Base-by-base conservation (phyloP, 257 asterid species). In the Lithospermum erythrorhizon region DNA sequence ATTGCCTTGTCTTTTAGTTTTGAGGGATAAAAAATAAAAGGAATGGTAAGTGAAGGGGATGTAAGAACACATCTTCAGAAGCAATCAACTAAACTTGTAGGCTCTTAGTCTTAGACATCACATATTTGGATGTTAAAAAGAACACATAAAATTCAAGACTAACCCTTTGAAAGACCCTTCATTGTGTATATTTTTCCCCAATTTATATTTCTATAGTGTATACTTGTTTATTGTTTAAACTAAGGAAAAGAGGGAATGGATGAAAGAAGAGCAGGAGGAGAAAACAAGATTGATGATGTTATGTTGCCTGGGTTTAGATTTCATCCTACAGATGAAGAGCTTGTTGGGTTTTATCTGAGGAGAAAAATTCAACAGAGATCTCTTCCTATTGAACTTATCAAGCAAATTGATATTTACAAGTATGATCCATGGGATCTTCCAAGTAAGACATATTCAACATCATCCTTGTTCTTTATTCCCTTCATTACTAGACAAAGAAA, bases 351-450 rank as follows among this genome's bases (percentile, higher is more conserved):
- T 62, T 85, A 88, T 48, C 85, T 88, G 0, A 85, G 68, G 73
- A 76, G 82, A 65, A 83, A 88, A 57, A 83, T 85, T 64, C 90
- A 78, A 64, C 95, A 88, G 25, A 51, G 81, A 35, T n/a, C 80
- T 22, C 90, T 88, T 57, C 82, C 95, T 0, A 80, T 83, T 57
- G 95, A 88, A 64, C 83, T 88, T 35, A 88, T 88, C 49, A 88
- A 85, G 81, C 95, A 83, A 80, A 83, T 88, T 2, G 85, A 88
- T 21, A 88, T 88, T 8, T 88, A 87, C 90, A 87, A 87, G 68
- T 83, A 78, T 14, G 95, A 87, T 70, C 95, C 96, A 21, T 87
- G 96, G 95, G 96, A 88, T 52, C 96, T 88, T 73, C 95, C 96
- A 73, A 81, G 96, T 88, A 81, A 79, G 87, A 41, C 20, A 35